Percentiles rank a stretch among this genome's conserved stretches.
Conservation (phyloP, 495 filamentous ascomycete genomes). For the Physcia stellaris region DNA sequence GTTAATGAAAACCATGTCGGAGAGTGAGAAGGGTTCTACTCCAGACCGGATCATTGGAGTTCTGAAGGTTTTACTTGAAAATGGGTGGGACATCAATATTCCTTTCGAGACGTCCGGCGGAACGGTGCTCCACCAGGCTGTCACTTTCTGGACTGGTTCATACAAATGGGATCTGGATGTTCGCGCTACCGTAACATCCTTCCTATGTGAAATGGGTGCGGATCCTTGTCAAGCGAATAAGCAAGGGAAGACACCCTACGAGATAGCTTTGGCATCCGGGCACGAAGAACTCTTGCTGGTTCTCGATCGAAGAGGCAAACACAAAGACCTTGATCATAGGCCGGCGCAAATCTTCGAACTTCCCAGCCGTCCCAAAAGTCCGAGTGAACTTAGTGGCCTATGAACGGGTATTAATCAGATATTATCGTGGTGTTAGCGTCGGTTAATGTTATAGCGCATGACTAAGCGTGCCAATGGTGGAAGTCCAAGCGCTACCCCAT, state of each 20-base stretch:
- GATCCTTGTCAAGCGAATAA: constrained; percentile 7
- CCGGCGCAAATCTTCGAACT: constrained; percentile 1
- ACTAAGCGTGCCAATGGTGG: too few relatives aligned
- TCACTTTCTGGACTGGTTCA: constrained; percentile 10
- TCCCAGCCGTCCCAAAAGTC: too few relatives aligned
- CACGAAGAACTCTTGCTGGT: constrained; percentile 8
- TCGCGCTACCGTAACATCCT: constrained; percentile 8
- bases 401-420: too few relatives aligned
- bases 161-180: constrained; percentile 10
- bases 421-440: too few relatives aligned
- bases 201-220: constrained; percentile 8
- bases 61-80: constrained; percentile 5
- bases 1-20: constrained; percentile 13
- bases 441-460: too few relatives aligned
- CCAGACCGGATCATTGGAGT: constrained; percentile 7
- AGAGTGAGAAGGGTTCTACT: constrained; percentile 6
- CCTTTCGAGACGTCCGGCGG: constrained; percentile 7
- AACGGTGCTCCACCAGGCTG: constrained; percentile 10
- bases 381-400: too few relatives aligned
- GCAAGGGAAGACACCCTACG: constrained; percentile 8
- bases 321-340: not conserved
- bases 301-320: constrained; percentile 3
- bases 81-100: constrained; percentile 7
- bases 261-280: constrained; percentile 7
- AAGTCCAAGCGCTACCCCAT: too few relatives aligned